Base-by-base conservation (phyloP, 306 rosid genomes). In the Glycine latifolia region DNA sequence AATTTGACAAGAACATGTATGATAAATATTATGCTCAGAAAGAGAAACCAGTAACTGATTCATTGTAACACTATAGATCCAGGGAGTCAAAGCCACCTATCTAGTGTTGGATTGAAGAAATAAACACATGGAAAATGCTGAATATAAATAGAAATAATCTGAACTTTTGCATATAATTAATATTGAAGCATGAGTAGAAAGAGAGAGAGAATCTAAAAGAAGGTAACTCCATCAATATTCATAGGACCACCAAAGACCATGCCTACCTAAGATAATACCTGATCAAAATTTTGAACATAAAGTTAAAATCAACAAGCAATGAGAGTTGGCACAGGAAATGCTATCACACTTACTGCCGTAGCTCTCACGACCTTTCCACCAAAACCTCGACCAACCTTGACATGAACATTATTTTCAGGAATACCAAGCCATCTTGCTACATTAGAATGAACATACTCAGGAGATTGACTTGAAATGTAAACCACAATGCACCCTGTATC, bases 221-320 rank as follows among this genome's bases (percentile, higher is more conserved):
- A 76, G 59, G 35, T 47, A 60, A 61, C 5, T 61, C 52, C 13
- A 13, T 17, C 26, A 16, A 52, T 17, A 50, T 11, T 49, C 8
- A 77, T 50, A 52, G n/a, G n/a, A n/a, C n/a, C n/a, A n/a, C n/a
- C n/a, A n/a, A n/a, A n/a, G n/a, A n/a, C n/a, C n/a, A n/a, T 33
- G 47, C 37, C 26, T 52, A 14, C 79, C 79, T 9, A 54, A 72
- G 55, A 80, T 2, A 49, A 60, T 41, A 47, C 5, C 16, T 20
- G 4, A 68, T 1, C 68, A 46, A 60, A 71, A 3, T 10, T 80
- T 80, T 8, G n/a, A 60, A 35, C 31, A 60, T 16, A 60, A 41
- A 13, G 77, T 69, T 56, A 55, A 79, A 78, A 67, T 41, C 70
- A 56, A n/a, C 59, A 55, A n/a, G n/a, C n/a, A n/a, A n/a, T n/a